phyloP scores from a whole-genome alignment of 2,329 filamentous ascomycete genomes.

The Fusarium sp. region DNA sequence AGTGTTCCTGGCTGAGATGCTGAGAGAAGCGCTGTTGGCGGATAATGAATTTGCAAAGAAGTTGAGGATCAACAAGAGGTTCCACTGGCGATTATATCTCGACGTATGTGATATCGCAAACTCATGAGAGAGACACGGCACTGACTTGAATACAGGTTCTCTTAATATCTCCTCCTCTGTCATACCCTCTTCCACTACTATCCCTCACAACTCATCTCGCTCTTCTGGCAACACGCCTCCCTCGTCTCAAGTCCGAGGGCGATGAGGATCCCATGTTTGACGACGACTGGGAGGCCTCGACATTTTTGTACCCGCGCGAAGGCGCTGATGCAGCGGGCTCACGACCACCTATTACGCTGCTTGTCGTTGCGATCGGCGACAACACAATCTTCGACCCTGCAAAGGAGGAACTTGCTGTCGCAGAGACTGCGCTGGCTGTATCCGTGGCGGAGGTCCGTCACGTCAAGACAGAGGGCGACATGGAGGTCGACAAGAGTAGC shows the following conservation, averaged over 20 bases:
- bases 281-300: constrained; percentile 93
- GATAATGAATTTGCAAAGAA: constrained; percentile 77
- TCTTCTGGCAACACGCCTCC: constrained; percentile 86
- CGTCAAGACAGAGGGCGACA: constrained; percentile 47
- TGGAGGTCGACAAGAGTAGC: constrained; percentile 58
- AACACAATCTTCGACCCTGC: constrained; percentile 96
- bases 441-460: constrained; percentile 72
- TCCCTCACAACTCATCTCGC: constrained; percentile 95
- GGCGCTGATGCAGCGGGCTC: constrained; percentile 50
- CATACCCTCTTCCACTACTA: constrained; percentile 92
- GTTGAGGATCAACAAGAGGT: constrained; percentile 88
- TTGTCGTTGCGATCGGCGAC: constrained; percentile 86
- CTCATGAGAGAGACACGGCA: neutral
- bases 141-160: constrained; percentile 73
- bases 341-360: constrained; percentile 87
- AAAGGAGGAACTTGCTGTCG: constrained; percentile 91
- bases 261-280: constrained; percentile 98
- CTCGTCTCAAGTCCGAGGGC: constrained; percentile 84
- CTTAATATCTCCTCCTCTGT: constrained; percentile 90
- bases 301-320: constrained; percentile 77
- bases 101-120: constrained; percentile 72
- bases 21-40: constrained; percentile 85
- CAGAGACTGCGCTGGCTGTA: constrained; percentile 88
- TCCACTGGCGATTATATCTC: constrained; percentile 96
- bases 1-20: constrained; percentile 87